phyloP scores from a whole-genome alignment of 129 eudicot species.

The Calendula officinalis region DNA sequence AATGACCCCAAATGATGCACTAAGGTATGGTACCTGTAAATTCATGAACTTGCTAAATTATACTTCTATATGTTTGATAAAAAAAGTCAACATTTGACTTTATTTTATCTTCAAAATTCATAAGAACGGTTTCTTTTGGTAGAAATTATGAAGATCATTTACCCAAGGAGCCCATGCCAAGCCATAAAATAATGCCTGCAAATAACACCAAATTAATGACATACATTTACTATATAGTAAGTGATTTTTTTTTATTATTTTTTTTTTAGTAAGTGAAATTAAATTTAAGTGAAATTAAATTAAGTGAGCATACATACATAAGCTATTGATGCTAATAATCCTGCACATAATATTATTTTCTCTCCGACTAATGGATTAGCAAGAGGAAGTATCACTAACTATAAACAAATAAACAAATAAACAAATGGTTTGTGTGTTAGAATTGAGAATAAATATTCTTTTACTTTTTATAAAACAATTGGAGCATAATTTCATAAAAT shows the following conservation, averaged over 20 bases:
- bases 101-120: neutral
- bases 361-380: slow-evolving; percentile 86
- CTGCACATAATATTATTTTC: slow-evolving; percentile 63
- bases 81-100: slow-evolving; percentile 11
- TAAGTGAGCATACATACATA: slow-evolving; percentile 67
- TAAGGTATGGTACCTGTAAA: slow-evolving; percentile 81
- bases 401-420: slow-evolving; percentile 31
- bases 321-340: slow-evolving; percentile 72
- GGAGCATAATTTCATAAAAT: slow-evolving; percentile 1
- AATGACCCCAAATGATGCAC: slow-evolving; percentile 91
- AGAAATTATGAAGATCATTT: slow-evolving; percentile 21
- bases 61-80: neutral
- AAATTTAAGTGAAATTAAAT: neutral
- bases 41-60: neutral
- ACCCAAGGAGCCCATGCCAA: slow-evolving; percentile 99
- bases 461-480: neutral
- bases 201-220: slow-evolving; percentile 6
- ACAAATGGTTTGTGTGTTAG: neutral
- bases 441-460: neutral
- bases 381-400: slow-evolving; percentile 87
- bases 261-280: neutral
- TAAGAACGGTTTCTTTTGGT: neutral
- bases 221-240: neutral
- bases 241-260: no score
- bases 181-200: slow-evolving; percentile 91